Base-by-base conservation (phyloP, 2,329 filamentous ascomycete genomes). In the Cordyceps cicadae region DNA sequence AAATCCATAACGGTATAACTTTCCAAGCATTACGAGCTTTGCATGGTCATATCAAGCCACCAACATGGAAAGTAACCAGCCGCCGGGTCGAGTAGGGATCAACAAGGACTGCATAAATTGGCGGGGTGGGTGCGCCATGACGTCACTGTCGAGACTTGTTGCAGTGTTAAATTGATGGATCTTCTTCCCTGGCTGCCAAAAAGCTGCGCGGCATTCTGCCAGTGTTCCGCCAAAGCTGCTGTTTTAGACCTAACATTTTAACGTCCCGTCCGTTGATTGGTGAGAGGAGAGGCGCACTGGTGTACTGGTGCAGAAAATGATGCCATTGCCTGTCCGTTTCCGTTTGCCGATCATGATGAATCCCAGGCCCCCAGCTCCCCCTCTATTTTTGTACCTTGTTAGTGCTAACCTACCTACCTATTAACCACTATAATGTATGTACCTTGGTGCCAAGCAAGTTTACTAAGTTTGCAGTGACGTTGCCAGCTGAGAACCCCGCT, bases 401-500 rank as follows among this genome's bases (percentile, higher is more conserved):
- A n/a, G n/a, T n/a, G n/a, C n/a, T n/a, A n/a, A n/a, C n/a, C n/a
- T n/a, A n/a, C n/a, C n/a, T n/a, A n/a, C n/a, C n/a, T n/a, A n/a
- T n/a, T n/a, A n/a, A n/a, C n/a, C n/a, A n/a, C n/a, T n/a, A n/a
- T n/a, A n/a, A n/a, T n/a, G n/a, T n/a, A n/a, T n/a, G n/a, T n/a
- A n/a, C n/a, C n/a, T n/a, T n/a, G n/a, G n/a, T n/a, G n/a, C n/a
- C n/a, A 24, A 24, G 24, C 24, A 24, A 4, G 24, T 24, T 24
- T 24, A 24, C n/a, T n/a, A n/a, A n/a, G 24, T 57, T 49, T 39
- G 48, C 54, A 39, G 45, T 57, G 54, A 57, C 54, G 54, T 57
- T 48, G 46, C 11, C 4, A 21, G 14, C 32, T 41, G 32, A 29
- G 29, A n/a, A 43, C 54, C 54, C 54, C 54, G 54, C 54, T 54